Conservation (phyloP, 257 asterid genomes). For the Scutellaria galericulata region DNA sequence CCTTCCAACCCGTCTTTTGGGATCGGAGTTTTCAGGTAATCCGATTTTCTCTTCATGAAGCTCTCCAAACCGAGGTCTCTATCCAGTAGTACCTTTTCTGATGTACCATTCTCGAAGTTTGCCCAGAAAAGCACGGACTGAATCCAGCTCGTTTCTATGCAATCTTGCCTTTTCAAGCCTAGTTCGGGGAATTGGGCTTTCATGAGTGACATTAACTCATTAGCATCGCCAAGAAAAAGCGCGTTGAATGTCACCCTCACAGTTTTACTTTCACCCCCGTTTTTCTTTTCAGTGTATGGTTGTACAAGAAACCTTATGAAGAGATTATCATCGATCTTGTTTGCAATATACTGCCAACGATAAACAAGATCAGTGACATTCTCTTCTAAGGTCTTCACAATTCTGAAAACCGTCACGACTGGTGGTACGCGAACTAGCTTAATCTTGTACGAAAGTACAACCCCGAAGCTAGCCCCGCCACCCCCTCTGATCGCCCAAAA, state of each 20-base stretch:
- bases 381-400: conserved; percentile 15
- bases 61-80: background rate
- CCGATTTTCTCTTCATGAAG: conserved; percentile 46
- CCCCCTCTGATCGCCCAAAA: conserved; percentile 56
- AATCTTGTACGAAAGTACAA: conserved; percentile 39
- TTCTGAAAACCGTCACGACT: conserved; percentile 34
- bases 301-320: conserved; percentile 39
- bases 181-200: conserved; percentile 36
- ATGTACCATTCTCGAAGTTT: conserved; percentile 25
- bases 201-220: conserved; percentile 8
- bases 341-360: conserved; percentile 30
- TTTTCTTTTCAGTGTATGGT: conserved; percentile 8
- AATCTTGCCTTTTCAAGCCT: conserved; percentile 40
- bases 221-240: conserved; percentile 42
- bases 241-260: conserved; percentile 34
- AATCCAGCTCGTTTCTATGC: conserved; percentile 48
- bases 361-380: conserved; percentile 30
- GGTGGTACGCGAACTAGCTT: conserved; percentile 42
- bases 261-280: background rate
- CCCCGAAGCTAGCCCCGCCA: conserved; percentile 52
- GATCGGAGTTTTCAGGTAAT: conserved; percentile 41
- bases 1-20: conserved; percentile 30
- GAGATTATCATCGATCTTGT: conserved; percentile 35
- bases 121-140: conserved; percentile 45
- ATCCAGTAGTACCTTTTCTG: conserved; percentile 27